These are phyloP conservation scores for Metschnikowia peoriensis DNA, from an alignment of 805 yeast genomes.

Conservation along the genomic window DNA sequence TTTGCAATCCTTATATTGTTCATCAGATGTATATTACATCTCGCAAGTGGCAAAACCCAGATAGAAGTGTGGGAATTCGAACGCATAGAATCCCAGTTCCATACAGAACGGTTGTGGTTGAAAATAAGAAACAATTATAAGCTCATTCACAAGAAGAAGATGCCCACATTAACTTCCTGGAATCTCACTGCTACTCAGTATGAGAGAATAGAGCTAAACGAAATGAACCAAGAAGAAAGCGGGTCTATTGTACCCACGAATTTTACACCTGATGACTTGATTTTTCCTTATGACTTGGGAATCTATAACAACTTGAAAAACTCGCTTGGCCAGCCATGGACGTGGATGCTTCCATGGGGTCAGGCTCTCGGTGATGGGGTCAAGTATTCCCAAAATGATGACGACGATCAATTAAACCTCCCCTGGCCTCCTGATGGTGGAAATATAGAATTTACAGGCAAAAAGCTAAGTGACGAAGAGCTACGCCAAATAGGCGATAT, in stretches of 20 bases:
- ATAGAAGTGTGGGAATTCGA: slow-evolving; percentile 94
- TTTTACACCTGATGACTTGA: slow-evolving; percentile 59
- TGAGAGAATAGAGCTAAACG: background rate
- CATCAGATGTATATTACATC: slow-evolving; percentile 57
- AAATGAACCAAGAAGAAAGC: background rate
- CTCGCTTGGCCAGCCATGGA: slow-evolving; percentile 60
- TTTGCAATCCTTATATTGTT: slow-evolving; percentile 59
- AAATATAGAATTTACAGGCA: slow-evolving; percentile 30
- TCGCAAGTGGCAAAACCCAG: slow-evolving; percentile 73
- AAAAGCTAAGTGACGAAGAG: slow-evolving; percentile 15
- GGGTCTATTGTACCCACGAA: slow-evolving; percentile 28
- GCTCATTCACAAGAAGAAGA: slow-evolving; percentile 35
- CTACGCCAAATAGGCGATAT: slow-evolving; percentile 17
- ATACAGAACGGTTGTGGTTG: slow-evolving; percentile 53
- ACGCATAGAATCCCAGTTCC: slow-evolving; percentile 65
- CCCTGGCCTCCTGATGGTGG: slow-evolving; percentile 97
- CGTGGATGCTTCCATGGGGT: slow-evolving; percentile 75
- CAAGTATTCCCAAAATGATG: slow-evolving; percentile 51
- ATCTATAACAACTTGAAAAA: slow-evolving; percentile 50
- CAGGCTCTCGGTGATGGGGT: slow-evolving; percentile 60
- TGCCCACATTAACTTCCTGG: slow-evolving; percentile 52
- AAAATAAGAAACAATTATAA: slow-evolving; percentile 46
- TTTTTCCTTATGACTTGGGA: slow-evolving; percentile 84
- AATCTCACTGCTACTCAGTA: slow-evolving; percentile 21
- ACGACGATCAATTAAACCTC: slow-evolving; percentile 58